Evolutionary conservation across 352 stramenopile species (phyloP), one percentile per base, ranked within the genome.

Genomic region (Pythium scleroteichum): DNA sequence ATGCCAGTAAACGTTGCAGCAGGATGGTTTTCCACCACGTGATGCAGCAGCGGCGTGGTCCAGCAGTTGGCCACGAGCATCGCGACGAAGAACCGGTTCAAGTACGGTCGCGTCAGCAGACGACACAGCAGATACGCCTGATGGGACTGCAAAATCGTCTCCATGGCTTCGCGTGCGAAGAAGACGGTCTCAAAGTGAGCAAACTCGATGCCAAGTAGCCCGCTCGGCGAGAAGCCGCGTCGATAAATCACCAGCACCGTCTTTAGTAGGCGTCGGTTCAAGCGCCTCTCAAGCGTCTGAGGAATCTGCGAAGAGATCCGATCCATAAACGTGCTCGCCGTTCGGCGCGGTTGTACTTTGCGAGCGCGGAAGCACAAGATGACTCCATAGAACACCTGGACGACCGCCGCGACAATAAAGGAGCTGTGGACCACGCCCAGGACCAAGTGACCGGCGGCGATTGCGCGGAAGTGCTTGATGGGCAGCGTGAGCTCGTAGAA

Each of bases 31-130:
- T 29, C 22, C 2, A 19, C 19, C 0, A 66, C 0, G 22, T 20
- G 40, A 14, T 59, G 44, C 16, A 61, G 17, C 20, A 61, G 44
- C 22, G 45, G 59, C 23, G 59, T 67, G 1, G 52, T 24, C 50
- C 51, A 66, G 59, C 59, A 66, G 49, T 66, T 66, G 40, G 49
- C 20, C 16, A 66, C 41, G 24, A 66, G 17, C 22, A 66, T 40
- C 16, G 29, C 12, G 1, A 57, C 32, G 42, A 45, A 66, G 50
- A 59, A 59, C 1, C 52, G 59, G 35, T 61, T 67, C 42, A 67
- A 44, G 14, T 14, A 29, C 1, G 39, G 23, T 13, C 42, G 59
- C 17, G 51, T 44, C 42, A 57, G 38, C 29, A 62, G n/a, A 8
- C 33, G 46, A 20, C 47, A 50, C 59, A 61, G 61, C 5, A 52